phyloP scores from a whole-genome alignment of 345 rosid genomes.

The Trapa bicornis region DNA sequence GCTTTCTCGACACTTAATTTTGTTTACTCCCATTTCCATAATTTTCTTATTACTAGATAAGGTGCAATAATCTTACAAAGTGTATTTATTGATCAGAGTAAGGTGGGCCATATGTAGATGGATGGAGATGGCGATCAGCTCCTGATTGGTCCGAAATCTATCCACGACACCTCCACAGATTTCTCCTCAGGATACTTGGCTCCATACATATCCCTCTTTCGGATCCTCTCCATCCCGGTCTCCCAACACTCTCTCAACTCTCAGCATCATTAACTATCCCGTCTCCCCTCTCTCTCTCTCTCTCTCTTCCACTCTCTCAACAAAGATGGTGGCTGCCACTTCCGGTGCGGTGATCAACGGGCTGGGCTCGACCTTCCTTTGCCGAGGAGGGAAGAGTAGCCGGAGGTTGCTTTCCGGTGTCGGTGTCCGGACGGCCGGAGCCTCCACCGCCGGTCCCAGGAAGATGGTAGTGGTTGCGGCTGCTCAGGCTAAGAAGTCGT shows the following conservation, averaged over 20 bases:
- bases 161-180: slow-evolving; percentile 36
- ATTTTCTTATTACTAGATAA: too few species aligned
- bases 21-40: too few species aligned
- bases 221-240: slow-evolving; percentile 3
- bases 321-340: slow-evolving; percentile 38
- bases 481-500: slow-evolving; percentile 62
- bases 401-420: slow-evolving; percentile 19
- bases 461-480: slow-evolving; percentile 35
- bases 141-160: slow-evolving; percentile 72
- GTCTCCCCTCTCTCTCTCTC: neutral
- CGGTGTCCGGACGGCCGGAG: slow-evolving; percentile 13
- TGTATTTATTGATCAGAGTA: too few species aligned
- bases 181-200: slow-evolving; percentile 40
- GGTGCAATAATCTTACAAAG: too few species aligned
- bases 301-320: neutral
- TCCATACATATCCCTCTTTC: slow-evolving; percentile 22
- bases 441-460: slow-evolving; percentile 13
- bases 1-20: too few species aligned
- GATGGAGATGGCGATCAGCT: slow-evolving; percentile 36
- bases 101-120: too few species aligned
- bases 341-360: slow-evolving; percentile 68
- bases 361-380: slow-evolving; percentile 63
- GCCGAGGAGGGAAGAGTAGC: slow-evolving; percentile 39
- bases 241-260: neutral
- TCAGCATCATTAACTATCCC: neutral